phyloP scores from a whole-genome alignment of 306 rosid species.

The Pterocarpus santalinus region DNA sequence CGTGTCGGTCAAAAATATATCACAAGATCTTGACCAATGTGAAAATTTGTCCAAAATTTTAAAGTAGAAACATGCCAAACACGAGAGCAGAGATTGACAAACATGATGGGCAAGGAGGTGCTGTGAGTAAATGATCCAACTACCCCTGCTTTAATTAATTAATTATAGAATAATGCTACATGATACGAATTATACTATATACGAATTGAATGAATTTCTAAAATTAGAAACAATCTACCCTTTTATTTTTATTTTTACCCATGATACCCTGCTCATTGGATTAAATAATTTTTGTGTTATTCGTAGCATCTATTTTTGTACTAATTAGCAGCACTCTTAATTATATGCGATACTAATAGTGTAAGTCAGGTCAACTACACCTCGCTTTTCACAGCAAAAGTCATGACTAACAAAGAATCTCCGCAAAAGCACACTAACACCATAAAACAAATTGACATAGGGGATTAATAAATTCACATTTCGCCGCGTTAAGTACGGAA shows the following conservation, averaged over 20 bases:
- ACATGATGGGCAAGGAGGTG: slow-evolving; percentile 3
- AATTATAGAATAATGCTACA: neutral
- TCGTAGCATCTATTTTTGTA: no score
- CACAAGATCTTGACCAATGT: slow-evolving; percentile 1
- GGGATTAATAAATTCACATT: slow-evolving; percentile 15
- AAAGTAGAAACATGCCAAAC: slow-evolving; percentile 29
- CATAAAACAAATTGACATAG: neutral
- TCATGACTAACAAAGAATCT: slow-evolving; percentile 50
- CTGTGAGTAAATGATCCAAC: neutral
- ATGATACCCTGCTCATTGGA: no score
- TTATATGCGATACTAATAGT: no score
- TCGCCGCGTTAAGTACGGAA: slow-evolving; percentile 62
- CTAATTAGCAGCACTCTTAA: no score
- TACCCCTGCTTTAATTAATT: slow-evolving; percentile 19
- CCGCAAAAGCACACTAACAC: slow-evolving; percentile 29
- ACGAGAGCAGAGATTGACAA: neutral
- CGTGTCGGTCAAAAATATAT: slow-evolving; percentile 10
- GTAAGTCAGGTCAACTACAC: slow-evolving; percentile 48
- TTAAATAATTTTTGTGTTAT: no score
- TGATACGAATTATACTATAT: no score
- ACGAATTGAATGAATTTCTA: no score
- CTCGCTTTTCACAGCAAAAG: slow-evolving; percentile 40
- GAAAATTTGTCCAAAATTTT: neutral
- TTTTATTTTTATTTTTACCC: no score
- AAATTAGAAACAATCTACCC: no score